These are phyloP conservation scores for Mycena metata DNA, from an alignment of 768 basidiomycete genomes.

Conservation along the genomic window DNA sequence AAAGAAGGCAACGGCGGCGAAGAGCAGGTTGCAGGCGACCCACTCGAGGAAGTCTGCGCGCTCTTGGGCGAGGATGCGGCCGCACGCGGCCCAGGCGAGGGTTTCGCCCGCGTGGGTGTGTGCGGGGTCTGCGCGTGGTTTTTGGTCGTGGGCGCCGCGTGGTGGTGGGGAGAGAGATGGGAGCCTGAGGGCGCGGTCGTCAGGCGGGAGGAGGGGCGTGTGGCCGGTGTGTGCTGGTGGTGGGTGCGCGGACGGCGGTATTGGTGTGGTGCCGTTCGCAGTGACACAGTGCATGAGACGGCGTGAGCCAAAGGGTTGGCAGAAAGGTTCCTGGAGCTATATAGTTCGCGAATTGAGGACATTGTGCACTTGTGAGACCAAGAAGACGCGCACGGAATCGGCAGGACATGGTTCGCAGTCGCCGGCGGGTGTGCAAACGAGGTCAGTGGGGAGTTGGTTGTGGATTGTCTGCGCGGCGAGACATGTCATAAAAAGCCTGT, in stretches of 20 bases:
- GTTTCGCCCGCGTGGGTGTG: conserved; percentile 62
- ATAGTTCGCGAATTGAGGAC: conserved; percentile 13
- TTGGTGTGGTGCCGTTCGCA: conserved; percentile 40
- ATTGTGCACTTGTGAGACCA: not conserved
- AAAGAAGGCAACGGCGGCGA: conserved; percentile 74
- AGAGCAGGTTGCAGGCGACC: conserved; percentile 83
- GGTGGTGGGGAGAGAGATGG: not conserved
- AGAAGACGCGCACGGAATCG: conserved; percentile 62
- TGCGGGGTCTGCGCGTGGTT: not conserved
- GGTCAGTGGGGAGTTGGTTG: conserved; percentile 37
- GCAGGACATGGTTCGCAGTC: conserved; percentile 74
- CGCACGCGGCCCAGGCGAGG: conserved; percentile 94
- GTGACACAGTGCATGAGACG: conserved; percentile 87
- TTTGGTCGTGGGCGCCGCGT: too few species aligned
- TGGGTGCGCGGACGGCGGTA: not conserved
- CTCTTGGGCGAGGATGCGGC: conserved; percentile 84
- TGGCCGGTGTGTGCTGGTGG: conserved; percentile 30
- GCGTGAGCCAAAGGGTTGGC: conserved; percentile 96
- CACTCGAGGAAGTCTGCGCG: conserved; percentile 93
- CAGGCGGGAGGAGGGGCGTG: conserved; percentile 2
- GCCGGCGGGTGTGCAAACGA: conserved; percentile 69
- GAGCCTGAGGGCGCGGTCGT: conserved; percentile 8
- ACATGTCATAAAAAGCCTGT: conserved; percentile 37
- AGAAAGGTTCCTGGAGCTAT: conserved; percentile 92
- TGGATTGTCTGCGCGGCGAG: conserved; percentile 35